Base-by-base conservation (phyloP, 805 yeast species). In the Metschnikowia continentalis region DNA sequence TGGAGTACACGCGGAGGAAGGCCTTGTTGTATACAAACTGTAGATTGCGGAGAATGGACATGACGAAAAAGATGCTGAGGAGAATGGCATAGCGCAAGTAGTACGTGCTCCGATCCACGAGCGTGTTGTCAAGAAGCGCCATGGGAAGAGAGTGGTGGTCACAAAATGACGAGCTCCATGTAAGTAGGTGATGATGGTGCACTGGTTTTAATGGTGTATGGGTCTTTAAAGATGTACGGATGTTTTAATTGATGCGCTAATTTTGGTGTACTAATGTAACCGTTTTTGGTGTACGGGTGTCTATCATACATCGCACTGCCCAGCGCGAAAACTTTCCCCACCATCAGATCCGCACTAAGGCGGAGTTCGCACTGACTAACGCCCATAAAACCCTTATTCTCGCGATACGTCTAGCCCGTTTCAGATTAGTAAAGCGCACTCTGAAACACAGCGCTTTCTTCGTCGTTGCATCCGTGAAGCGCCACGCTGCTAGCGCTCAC, bases 1-100 rank as follows among this genome's bases (percentile, higher is more conserved):
- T 46, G 47, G 81, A 82, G 49, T 82, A 71, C 44, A 85, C 72
- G 61, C 81, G 79, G 54, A 90, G 75, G 52, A 78, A 74, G 40
- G 77, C 57, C 54, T 75, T 75, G 60, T 84, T 78, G 64, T 74
- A 77, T 20, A 77, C 61, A 57, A 68, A 83, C 58, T 83, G 80
- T 52, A 71, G 59, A 47, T 79, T 75, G 51, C 88, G 75, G 56
- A 73, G 73, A 30, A 81, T 64, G 10, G 90, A 81, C 63, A 82
- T 81, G 32, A 80, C 35, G 43, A 83, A 71, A 59, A 81, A 86
- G 13, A 86, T 55, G 19, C 74, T 53, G 35, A 86, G 69, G 83
- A 61, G 58, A 35, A 57, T 53, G 37, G 58, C 30, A 43, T 53
- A 53, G 32, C 52, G 39, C 36, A 47, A 15, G 53, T 52, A 54